Conservation (phyloP, 1,284 basidiomycete genomes). For the Leccinum pseudoinsigne region DNA sequence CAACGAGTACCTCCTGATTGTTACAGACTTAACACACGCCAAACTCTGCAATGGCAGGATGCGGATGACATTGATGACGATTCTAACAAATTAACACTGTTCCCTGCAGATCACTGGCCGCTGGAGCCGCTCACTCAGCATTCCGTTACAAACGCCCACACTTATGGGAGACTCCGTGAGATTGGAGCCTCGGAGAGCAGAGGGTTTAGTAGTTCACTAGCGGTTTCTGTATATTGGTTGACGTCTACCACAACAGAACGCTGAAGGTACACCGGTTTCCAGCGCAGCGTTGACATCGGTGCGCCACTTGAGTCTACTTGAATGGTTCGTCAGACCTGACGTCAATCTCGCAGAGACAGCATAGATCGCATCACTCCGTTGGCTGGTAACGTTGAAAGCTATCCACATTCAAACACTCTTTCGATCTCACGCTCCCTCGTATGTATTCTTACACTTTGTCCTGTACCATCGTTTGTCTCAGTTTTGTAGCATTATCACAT, state of each 20-base stretch:
- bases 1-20: constrained; percentile 4
- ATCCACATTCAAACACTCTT: background rate
- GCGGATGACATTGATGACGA: constrained; percentile 36
- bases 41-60: constrained; percentile 43
- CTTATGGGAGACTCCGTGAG: background rate
- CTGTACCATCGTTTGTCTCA: constrained; percentile 3
- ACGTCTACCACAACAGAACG: constrained; percentile 10
- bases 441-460: constrained; percentile 1
- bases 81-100: constrained; percentile 5
- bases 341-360: background rate
- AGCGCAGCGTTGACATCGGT: constrained; percentile 8
- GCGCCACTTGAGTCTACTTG: background rate
- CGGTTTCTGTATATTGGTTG: background rate
- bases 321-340: background rate
- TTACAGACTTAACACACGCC: constrained; percentile 50
- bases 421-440: background rate
- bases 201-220: constrained; percentile 13
- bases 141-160: constrained; percentile 10
- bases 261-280: background rate
- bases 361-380: constrained; percentile 6
- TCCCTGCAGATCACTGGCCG: background rate
- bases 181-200: background rate
- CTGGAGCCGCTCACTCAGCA: constrained; percentile 1
- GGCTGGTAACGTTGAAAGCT: constrained; percentile 10
- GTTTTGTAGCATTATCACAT: too few relatives aligned